Evolutionary conservation across 75 land plant genomes (phyloP).

Genomic region (Picea sitchensis): DNA sequence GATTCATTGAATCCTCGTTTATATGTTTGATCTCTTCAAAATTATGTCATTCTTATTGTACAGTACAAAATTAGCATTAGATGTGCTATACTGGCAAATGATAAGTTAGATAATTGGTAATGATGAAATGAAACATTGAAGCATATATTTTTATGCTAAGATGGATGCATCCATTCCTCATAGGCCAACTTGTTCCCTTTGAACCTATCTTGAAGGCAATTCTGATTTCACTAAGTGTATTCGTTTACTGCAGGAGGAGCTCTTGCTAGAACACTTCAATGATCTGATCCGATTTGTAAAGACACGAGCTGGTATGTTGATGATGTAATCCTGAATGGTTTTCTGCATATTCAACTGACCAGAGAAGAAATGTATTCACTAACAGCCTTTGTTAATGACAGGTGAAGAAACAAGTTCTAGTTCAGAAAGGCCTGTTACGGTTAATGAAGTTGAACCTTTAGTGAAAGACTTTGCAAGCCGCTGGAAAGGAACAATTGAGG

Average conservation of each 20-base stretch:
- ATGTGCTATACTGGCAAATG: too few species aligned
- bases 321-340: not conserved
- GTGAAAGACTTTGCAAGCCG: constrained; percentile 93
- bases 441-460: constrained; percentile 89
- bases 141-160: too few species aligned
- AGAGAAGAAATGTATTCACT: not conserved
- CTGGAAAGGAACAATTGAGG: constrained; percentile 93
- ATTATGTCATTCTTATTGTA: too few species aligned
- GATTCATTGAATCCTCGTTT: too few species aligned
- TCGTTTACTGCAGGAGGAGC: constrained; percentile 72
- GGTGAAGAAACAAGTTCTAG: constrained; percentile 72
- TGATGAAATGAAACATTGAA: too few species aligned
- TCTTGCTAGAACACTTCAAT: constrained; percentile 84
- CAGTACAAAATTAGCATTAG: too few species aligned
- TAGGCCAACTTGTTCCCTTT: too few species aligned
- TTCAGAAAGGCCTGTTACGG: constrained; percentile 61
- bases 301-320: constrained; percentile 79
- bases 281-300: constrained; percentile 89
- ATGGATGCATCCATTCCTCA: too few species aligned
- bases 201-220: too few species aligned
- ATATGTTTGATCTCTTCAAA: too few species aligned
- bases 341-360: not conserved
- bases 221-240: too few species aligned
- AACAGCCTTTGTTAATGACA: constrained; percentile 18
- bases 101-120: too few species aligned